These are phyloP conservation scores for Podospora pseudocomata DNA, from an alignment of 495 filamentous ascomycete genomes.

Conservation along the genomic window DNA sequence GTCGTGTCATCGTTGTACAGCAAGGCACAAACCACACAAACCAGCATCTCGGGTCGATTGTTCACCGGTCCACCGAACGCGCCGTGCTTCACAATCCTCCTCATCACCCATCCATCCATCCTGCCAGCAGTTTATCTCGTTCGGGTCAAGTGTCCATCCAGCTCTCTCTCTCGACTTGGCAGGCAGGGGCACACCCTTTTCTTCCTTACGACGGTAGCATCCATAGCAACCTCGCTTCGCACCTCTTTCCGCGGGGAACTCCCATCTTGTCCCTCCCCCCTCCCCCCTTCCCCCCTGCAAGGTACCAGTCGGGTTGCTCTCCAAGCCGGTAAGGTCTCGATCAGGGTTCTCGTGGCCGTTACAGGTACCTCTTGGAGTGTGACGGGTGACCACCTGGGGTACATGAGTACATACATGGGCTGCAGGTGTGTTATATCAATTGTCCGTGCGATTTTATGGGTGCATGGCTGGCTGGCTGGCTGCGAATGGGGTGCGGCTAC, in stretches of 20 bases:
- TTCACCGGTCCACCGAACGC: neutral
- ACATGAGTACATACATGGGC: constrained; percentile 8
- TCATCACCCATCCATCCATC: too few relatives aligned
- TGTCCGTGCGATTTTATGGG: constrained; percentile 23
- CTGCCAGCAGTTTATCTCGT: too few relatives aligned
- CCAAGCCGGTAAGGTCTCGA: constrained; percentile 16
- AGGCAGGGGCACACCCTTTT: constrained; percentile 10
- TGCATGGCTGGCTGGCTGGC: neutral
- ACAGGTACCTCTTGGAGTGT: constrained; percentile 11
- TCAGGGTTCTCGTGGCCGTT: constrained; percentile 6
- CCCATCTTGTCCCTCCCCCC: neutral
- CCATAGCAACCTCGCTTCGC: constrained; percentile 26
- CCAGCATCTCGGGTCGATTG: neutral
- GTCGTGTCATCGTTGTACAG: neutral
- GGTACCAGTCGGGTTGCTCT: constrained; percentile 15
- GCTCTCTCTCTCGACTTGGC: constrained; percentile 21
- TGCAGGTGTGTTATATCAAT: constrained; percentile 22
- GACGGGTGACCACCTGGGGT: constrained; percentile 29
- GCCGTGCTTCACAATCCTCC: neutral
- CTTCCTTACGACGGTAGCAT: constrained; percentile 6
- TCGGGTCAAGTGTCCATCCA: too few relatives aligned
- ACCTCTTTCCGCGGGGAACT: constrained; percentile 25
- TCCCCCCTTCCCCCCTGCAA: constrained; percentile 18
- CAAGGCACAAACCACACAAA: neutral
- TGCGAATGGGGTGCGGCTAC: constrained; percentile 27